Conservation (phyloP, 2,329 filamentous ascomycete species). For the Cryphonectria naterciae region DNA sequence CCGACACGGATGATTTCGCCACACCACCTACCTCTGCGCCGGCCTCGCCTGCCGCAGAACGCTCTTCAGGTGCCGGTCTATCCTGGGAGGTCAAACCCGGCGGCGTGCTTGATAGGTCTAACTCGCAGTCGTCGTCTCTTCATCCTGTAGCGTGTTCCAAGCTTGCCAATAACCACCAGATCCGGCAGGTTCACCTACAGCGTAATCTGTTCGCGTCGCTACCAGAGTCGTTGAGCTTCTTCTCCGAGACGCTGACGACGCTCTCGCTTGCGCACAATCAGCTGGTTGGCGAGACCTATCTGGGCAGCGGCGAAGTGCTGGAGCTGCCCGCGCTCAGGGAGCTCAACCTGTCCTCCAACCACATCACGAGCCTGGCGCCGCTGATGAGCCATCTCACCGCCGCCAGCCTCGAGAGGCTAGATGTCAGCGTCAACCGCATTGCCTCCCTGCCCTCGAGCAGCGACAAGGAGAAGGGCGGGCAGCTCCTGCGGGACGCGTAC, state of each 20-base stretch:
- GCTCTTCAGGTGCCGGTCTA: constrained; percentile 51
- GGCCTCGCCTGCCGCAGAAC: constrained; percentile 52
- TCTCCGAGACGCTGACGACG: constrained; percentile 70
- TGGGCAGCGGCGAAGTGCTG: constrained; percentile 60
- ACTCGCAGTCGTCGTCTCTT: constrained; percentile 64
- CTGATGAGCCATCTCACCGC: constrained; percentile 71
- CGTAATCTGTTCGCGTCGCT: constrained; percentile 76
- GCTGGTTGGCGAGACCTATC: constrained; percentile 65
- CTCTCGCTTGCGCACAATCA: constrained; percentile 79
- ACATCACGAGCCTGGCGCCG: constrained; percentile 70
- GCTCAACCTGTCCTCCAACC: constrained; percentile 75
- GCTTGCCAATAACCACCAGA: constrained; percentile 55
- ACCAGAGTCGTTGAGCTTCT: constrained; percentile 71
- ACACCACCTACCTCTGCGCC: constrained; percentile 61
- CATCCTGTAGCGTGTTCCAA: constrained; percentile 61
- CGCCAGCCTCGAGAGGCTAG: constrained; percentile 74
- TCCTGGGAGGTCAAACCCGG: constrained; percentile 60
- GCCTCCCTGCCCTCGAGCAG: constrained; percentile 62
- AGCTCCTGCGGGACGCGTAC: constrained; percentile 64
- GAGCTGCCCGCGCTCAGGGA: constrained; percentile 76
- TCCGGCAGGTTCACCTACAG: constrained; percentile 68
- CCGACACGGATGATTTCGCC: constrained; percentile 60
- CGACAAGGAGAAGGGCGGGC: constrained; percentile 28
- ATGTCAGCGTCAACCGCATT: constrained; percentile 83
- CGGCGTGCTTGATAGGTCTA: constrained; percentile 72